Percentiles rank a stretch among this genome's conserved stretches.
Evolutionary conservation across 1,284 basidiomycete species (phyloP).

Genomic region (Pulchroboletus neoregius): DNA sequence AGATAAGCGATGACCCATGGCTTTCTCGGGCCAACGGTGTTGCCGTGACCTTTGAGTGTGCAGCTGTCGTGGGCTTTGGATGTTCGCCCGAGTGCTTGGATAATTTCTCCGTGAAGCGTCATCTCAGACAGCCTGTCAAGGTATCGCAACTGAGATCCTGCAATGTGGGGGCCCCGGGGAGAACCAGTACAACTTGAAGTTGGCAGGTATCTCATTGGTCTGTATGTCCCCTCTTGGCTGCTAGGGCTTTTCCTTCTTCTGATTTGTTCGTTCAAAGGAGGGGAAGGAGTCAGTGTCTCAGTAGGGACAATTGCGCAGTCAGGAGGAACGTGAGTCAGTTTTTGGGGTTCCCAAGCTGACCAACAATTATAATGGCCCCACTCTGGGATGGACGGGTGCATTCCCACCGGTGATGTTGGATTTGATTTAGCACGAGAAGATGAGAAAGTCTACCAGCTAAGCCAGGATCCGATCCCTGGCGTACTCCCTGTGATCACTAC

Average conservation of each 20-base stretch:
- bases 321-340: neutral
- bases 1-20: neutral
- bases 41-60: neutral
- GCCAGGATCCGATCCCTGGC: constrained; percentile 34
- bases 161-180: neutral
- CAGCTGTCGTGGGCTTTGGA: neutral
- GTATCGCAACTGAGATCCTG: neutral
- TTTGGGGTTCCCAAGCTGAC: neutral
- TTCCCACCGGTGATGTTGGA: neutral
- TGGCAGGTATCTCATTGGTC: neutral
- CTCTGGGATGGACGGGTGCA: neutral
- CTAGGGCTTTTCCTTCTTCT: neutral
- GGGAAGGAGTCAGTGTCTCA: neutral
- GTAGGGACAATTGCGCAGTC: neutral
- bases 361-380: neutral
- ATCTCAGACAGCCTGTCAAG: neutral
- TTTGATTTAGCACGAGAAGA: neutral
- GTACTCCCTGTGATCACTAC: constrained; percentile 39
- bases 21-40: neutral
- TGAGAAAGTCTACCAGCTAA: too few relatives aligned
- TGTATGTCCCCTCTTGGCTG: neutral
- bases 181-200: neutral
- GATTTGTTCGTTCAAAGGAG: too few relatives aligned
- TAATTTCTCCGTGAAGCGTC: neutral
- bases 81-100: neutral